Evolutionary conservation across 441 rosid species (phyloP), one percentile per base, ranked within the genome.

Genomic region (Jatropha multifida): DNA sequence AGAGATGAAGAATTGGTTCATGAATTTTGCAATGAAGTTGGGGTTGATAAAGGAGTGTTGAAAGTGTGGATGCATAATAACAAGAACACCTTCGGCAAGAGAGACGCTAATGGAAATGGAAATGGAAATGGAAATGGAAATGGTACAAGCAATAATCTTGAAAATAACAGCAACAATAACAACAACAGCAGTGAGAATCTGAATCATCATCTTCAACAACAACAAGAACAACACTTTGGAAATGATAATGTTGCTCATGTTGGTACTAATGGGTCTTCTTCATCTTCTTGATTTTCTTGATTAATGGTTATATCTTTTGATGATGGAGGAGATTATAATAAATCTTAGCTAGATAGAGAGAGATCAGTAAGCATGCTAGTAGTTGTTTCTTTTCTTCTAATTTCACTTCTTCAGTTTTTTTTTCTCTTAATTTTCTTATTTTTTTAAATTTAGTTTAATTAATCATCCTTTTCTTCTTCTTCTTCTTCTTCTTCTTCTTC

Each of bases 31-130:
- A 74, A 74, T 38, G 90, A 92, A 59, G 82, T 92, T 3, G 92
- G 92, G 8, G 90, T 95, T 14, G 93, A 93, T 41, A 90, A 75
- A 72, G 83, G 77, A 0, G 98, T 90, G 9, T 78, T 95, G 49
- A 95, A 95, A 71, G 99, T 95, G 0, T 93, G 98, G 99, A 95
- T 95, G 97, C 99, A 95, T 69, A 95, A 95, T 77, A 93, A 95
- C 79, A 95, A 95, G 88, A 89, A 78, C 78, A 85, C 90, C 40
- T 80, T 88, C 4, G 89, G 75, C 0, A 89, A 88, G 76, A 80
- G 80, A 61, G 87, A 80, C 38, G 44, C 26, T 74, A 61, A 42
- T 42, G 46, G 17, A 52, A 52, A 52, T 52, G 56, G 56, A 5
- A 52, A 52, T 52, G 56, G 56, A 5, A 52, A 52, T 71, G 78